Percentiles rank a stretch among this genome's conserved stretches.
Conservation (phyloP, 352 stramenopile species). For the Globisporangium canariense region DNA sequence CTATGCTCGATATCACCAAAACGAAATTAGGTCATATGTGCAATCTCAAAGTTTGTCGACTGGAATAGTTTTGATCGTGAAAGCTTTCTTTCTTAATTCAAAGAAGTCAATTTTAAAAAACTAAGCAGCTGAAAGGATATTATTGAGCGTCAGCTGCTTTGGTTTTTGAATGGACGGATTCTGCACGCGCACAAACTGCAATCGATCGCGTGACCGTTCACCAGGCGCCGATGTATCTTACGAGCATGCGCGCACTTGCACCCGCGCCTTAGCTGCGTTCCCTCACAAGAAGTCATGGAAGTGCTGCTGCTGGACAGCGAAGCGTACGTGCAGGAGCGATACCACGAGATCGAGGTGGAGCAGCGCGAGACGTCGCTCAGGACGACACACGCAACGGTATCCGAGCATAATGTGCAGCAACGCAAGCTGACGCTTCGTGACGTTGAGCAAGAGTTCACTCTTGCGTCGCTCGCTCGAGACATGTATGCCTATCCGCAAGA, state of each 20-base stretch:
- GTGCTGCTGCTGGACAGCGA: constrained; percentile 43
- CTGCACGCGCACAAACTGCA: not conserved
- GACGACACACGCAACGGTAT: not conserved
- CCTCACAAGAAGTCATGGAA: constrained; percentile 37
- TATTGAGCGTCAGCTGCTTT: no score
- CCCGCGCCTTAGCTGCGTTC: not conserved
- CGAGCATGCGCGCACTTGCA: no score
- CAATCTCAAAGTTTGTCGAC: no score
- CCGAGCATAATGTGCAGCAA: not conserved
- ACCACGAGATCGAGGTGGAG: constrained; percentile 34
- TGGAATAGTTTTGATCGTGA: no score
- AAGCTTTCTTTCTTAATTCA: no score
- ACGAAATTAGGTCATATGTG: no score
- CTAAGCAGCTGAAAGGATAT: no score
- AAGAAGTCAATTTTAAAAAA: no score
- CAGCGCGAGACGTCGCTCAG: not conserved
- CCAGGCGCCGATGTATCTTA: not conserved
- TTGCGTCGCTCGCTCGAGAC: not conserved
- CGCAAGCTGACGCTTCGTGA: not conserved
- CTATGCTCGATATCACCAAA: no score
- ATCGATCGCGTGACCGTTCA: not conserved
- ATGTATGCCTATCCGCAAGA: not conserved
- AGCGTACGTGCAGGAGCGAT: constrained; percentile 46
- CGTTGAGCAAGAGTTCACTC: not conserved
- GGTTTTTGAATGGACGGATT: no score